A percentile compares a stretch with the other conserved stretches of the same genome.
Evolutionary conservation across 2,329 filamentous ascomycete species (phyloP).

Genomic region (Colletotrichum tamarilloi): DNA sequence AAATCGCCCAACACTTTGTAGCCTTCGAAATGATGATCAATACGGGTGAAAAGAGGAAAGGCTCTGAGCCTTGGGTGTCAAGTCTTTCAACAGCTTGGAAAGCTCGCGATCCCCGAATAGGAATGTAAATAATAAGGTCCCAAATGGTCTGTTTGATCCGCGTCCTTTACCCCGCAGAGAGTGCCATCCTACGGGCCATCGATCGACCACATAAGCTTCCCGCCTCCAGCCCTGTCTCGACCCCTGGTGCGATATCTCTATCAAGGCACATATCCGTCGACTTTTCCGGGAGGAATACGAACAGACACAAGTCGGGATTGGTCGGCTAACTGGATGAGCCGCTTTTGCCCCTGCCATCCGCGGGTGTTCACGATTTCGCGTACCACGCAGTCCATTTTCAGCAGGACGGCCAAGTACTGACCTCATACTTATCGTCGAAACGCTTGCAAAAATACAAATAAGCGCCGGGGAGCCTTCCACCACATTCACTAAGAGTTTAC

Average conservation of each 20-base stretch:
- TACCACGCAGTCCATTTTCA: neutral
- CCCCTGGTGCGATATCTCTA: neutral
- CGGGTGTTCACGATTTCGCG: neutral
- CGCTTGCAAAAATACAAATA: neutral
- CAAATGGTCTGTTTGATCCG: neutral
- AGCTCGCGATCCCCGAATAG: neutral
- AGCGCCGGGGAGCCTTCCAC: neutral
- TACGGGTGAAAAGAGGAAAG: too few relatives aligned
- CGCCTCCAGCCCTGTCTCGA: neutral
- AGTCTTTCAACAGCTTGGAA: neutral
- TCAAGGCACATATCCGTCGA: slow-evolving; percentile 16
- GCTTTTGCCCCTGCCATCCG: neutral
- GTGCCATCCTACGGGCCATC: neutral
- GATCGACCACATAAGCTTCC: slow-evolving; percentile 25
- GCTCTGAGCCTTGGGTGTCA: rapidly evolving
- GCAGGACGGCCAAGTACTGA: neutral
- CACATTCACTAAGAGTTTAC: too few relatives aligned
- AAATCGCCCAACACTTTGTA: neutral
- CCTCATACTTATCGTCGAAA: neutral
- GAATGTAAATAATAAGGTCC: neutral
- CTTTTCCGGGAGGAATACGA: neutral
- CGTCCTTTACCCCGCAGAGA: slow-evolving; percentile 6
- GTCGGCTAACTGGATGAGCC: neutral
- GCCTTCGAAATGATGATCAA: too few relatives aligned
- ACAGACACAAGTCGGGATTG: neutral